Base-by-base conservation (phyloP, 768 basidiomycete genomes). In the Filobasidium wieringae region DNA sequence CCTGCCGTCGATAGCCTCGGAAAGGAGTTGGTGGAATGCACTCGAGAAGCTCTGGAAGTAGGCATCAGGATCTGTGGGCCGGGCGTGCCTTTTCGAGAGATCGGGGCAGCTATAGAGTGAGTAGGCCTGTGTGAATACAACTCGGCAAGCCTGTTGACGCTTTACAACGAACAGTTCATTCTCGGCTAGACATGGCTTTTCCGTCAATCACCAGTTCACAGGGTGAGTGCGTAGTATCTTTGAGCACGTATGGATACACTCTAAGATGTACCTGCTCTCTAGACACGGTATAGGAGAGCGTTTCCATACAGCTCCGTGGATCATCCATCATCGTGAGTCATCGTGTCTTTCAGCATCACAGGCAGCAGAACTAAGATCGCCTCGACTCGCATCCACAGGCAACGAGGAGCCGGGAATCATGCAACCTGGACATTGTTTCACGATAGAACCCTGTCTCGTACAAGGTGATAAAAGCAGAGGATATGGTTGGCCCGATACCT, bases 401-500 rank as follows among this genome's bases (percentile, higher is more conserved):
- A 92, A 92, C 60, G 82, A 86, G 22, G 88, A 88, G 59, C 85
- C 86, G 1, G 89, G 84, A 0, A 67, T 79, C 15, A 92, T 95
- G 90, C 69, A 72, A 52, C 84, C 84, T 0, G 90, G 91, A 0
- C 83, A 93, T 69, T 88, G 88, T 67, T 93, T 95, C 66, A 93
- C 91, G 0, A 90, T 95, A 37, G 91, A 95, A 79, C 89, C 89
- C 3, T 78, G 79, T 47, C 76, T 93, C 31, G 79, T 92, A 12
- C 86, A 89, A 74, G 89, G 89, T 11, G 71, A 75, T 5, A 78
- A 86, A 57, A 78, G 87, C 0, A 69, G 75, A 26, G 81, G 81
- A 2, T 85, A 84, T 81, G 80, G 88, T 57, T 92, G 87, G 71
- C 87, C 87, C 1, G 91, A 93, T 68, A 88, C 87, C 26, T 93